Evolutionary conservation across 306 rosid genomes (phyloP), one percentile per base, ranked within the genome.

Genomic region (Biancaea sappan): DNA sequence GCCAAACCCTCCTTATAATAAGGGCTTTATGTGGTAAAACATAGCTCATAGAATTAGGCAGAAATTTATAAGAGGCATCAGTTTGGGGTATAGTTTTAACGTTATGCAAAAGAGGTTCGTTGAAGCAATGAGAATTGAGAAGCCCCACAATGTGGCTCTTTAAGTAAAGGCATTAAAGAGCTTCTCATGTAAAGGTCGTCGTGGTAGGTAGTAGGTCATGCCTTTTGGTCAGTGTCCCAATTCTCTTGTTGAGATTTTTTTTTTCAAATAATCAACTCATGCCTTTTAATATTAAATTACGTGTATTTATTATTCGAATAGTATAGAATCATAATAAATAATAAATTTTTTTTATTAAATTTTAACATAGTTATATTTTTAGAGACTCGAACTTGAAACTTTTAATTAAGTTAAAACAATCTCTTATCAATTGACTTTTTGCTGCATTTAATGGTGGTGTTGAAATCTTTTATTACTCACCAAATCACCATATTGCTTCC

Each of bases 181-280:
- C 22, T 34, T 9, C 35, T 70, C 21, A 13, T 51, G 15, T 12
- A 69, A 69, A 26, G 66, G 51, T 78, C 31, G 4, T 25, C 38
- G 43, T 24, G 54, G 82, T 64, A 53, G 82, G 73, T 53, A 72
- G 68, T 22, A 63, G 65, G 77, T 70, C 5, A 43, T 54, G 47
- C 6, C 9, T 41, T 41, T 41, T 11, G 47, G 16, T 38, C 13
- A 0, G 11, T 60, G 9, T 22, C 4, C 28, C 15, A 21, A 3
- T 47, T 16, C 4, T 18, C 4, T 16, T 1, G 44, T 34, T 32
- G 26, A 60, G 26, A 12, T 18, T n/a, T n/a, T n/a, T n/a, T n/a
- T n/a, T n/a, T n/a, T n/a, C n/a, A n/a, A n/a, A n/a, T n/a, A n/a
- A n/a, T n/a, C n/a, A n/a, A n/a, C n/a, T n/a, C n/a, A n/a, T n/a